A percentile compares a stretch with the other conserved stretches of the same genome.
These are phyloP conservation scores for Sporothrix brunneoviolacea DNA, from an alignment of 2,329 filamentous ascomycete species.

Conservation along the genomic window DNA sequence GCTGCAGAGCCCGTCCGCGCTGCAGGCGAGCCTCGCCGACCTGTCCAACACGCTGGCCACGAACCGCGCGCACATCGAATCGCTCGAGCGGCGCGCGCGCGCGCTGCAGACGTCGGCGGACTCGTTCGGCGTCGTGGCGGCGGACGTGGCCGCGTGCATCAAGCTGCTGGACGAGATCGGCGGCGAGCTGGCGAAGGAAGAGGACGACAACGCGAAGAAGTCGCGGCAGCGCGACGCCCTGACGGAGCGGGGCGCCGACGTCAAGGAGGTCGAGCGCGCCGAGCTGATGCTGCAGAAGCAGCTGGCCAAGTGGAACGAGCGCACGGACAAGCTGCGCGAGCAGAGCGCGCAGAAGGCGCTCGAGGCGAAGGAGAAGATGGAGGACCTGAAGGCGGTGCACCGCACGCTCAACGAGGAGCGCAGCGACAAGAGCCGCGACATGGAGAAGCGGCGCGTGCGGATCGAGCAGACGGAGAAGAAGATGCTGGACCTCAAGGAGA, in stretches of 20 bases:
- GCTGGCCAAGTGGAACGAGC: slow-evolving; percentile 75
- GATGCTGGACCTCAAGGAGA: slow-evolving; percentile 98
- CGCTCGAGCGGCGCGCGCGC: slow-evolving; percentile 77
- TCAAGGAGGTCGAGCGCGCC: slow-evolving; percentile 83
- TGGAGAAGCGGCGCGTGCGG: slow-evolving; percentile 83
- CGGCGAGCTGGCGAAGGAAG: slow-evolving; percentile 79
- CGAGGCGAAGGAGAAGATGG: slow-evolving; percentile 80
- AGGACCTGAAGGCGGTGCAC: slow-evolving; percentile 76
- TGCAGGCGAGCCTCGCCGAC: slow-evolving; percentile 77
- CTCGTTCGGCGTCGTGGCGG: slow-evolving; percentile 75
- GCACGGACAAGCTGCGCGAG: slow-evolving; percentile 75
- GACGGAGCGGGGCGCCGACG: slow-evolving; percentile 79
- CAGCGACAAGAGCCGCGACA: slow-evolving; percentile 79
- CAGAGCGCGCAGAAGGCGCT: slow-evolving; percentile 76
- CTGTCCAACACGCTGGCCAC: slow-evolving; percentile 68
- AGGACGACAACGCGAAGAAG: slow-evolving; percentile 78
- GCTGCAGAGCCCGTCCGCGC: slow-evolving; percentile 73
- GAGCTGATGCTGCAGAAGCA: slow-evolving; percentile 80
- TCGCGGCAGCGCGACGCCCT: slow-evolving; percentile 79
- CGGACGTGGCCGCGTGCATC: slow-evolving; percentile 81
- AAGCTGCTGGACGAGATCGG: slow-evolving; percentile 85
- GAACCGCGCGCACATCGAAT: slow-evolving; percentile 81
- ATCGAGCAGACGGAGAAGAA: slow-evolving; percentile 99
- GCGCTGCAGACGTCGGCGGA: slow-evolving; percentile 88
- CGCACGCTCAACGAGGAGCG: slow-evolving; percentile 77